Base-by-base conservation (phyloP, 768 basidiomycete species). In the Auricularia sp. region DNA sequence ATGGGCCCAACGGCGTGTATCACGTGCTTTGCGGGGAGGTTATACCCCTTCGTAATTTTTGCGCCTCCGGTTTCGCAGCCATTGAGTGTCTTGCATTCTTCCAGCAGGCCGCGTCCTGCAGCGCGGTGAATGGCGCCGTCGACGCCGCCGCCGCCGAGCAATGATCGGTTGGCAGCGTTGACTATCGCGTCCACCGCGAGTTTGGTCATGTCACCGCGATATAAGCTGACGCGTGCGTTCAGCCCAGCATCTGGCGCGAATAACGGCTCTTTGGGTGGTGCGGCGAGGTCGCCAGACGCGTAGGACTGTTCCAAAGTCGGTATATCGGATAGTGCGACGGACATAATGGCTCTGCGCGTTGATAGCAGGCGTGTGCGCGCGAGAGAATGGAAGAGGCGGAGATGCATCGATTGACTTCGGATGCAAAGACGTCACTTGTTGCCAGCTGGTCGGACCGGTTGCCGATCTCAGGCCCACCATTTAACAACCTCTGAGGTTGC, bases 1-100 rank as follows among this genome's bases (percentile, higher is more conserved):
- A 89, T 73, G 0, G 92, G 92, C 11, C 92, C 92, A 16, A 93
- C 92, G 3, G 92, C 81, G 69, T 93, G 92, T 51, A 94, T 90
- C 65, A 94, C 79, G 71, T 87, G 80, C 44, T 81, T 81, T 44
- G 91, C 90, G 36, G 90, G 90, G 44, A 94, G 80, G 62, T 84
- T 74, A 70, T 92, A 89, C 5, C 88, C 92, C 68, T 77, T 80
- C 8, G 91, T 93, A 56, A 93, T 88, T 74, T 92, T 93, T 10
- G 90, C 83, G 54, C 86, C 78, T 42, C 92, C 92, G 16, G 86
- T 86, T 36, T 79, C 75, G 70, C 88, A 89, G 5, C 89, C 89
- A 64, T 83, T 80, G 67, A 92, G 72, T 18, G 76, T 80, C 82
- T 65, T 69, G 88, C 91, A 92, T 83, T 92, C 91, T 66, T 82